Evolutionary conservation across 805 yeast species (phyloP).

Genomic region (Metschnikowia lochheadii): DNA sequence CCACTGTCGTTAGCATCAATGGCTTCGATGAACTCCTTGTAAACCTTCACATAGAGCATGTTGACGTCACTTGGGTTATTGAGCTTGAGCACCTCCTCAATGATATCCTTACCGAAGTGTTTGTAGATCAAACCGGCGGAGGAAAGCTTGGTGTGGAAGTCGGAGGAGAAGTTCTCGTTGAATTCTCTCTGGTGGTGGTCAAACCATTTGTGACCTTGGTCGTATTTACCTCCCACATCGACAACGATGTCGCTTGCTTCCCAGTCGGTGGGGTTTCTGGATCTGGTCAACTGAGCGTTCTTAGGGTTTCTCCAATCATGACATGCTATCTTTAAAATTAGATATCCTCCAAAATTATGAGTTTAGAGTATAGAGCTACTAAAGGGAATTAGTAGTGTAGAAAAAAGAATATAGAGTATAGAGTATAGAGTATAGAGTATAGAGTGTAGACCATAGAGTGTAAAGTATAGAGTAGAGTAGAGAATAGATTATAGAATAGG

Average conservation of each 20-base stretch:
- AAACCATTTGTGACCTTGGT: conserved; percentile 67
- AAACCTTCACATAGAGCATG: conserved; percentile 68
- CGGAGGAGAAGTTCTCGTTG: conserved; percentile 60
- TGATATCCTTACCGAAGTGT: conserved; percentile 72
- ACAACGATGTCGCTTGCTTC: conserved; percentile 87
- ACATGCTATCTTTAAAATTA: too few species aligned
- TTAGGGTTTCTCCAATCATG: too few species aligned
- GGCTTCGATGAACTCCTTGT: conserved; percentile 83
- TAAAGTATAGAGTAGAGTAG: too few species aligned
- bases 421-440: too few species aligned
- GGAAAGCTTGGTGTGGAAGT: conserved; percentile 72
- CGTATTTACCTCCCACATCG: conserved; percentile 92
- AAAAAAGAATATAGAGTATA: too few species aligned
- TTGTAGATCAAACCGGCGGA: conserved; percentile 94
- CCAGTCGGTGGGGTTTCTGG: conserved; percentile 80
- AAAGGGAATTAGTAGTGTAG: too few species aligned
- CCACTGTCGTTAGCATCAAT: conserved; percentile 97
- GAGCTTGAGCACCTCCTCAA: conserved; percentile 47
- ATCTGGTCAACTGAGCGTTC: conserved; percentile 68
- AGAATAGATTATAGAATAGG: too few species aligned
- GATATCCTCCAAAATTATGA: too few species aligned
- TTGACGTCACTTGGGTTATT: conserved; percentile 43
- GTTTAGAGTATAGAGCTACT: too few species aligned
- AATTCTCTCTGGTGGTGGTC: conserved; percentile 98
- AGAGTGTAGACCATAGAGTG: too few species aligned